phyloP scores from a whole-genome alignment of 2,329 filamentous ascomycete species.

The Balansia obtecta region DNA sequence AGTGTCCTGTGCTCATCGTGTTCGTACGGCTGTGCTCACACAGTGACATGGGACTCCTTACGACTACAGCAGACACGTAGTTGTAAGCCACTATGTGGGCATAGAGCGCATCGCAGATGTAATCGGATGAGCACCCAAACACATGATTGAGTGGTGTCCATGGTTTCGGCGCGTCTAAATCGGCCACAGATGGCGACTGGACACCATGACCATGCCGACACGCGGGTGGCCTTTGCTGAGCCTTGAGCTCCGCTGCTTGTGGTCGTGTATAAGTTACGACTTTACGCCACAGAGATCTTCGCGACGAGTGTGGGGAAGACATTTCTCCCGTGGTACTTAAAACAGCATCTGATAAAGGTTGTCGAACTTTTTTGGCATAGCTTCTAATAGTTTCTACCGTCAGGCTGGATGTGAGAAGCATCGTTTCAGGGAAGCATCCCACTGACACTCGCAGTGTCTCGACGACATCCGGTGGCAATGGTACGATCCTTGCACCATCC shows the following conservation, averaged over 20 bases:
- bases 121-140: slow-evolving; percentile 39
- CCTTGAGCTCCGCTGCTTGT: slow-evolving; percentile 1
- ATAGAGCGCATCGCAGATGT: slow-evolving; percentile 46
- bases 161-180: slow-evolving; percentile 16
- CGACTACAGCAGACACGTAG: slow-evolving; percentile 32
- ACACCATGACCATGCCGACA: slow-evolving; percentile 4
- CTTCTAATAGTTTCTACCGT: slow-evolving; percentile 45
- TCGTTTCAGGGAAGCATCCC: slow-evolving; percentile 45
- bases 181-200: slow-evolving; percentile 8
- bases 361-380: slow-evolving; percentile 40
- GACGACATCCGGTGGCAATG: slow-evolving; percentile 38
- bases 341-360: slow-evolving; percentile 18
- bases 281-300: slow-evolving; percentile 24
- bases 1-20: slow-evolving; percentile 11
- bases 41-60: slow-evolving; percentile 11
- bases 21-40: slow-evolving; percentile 6
- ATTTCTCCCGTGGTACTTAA: slow-evolving; percentile 12
- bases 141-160: slow-evolving; percentile 37
- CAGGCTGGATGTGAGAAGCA: slow-evolving; percentile 41
- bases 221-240: not conserved
- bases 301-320: slow-evolving; percentile 6
- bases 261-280: slow-evolving; percentile 19
- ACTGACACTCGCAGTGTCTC: slow-evolving; percentile 42
- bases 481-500: slow-evolving; percentile 28
- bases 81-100: slow-evolving; percentile 48